Evolutionary conservation across 345 rosid genomes (phyloP).

Genomic region (Syzygium aromaticum): DNA sequence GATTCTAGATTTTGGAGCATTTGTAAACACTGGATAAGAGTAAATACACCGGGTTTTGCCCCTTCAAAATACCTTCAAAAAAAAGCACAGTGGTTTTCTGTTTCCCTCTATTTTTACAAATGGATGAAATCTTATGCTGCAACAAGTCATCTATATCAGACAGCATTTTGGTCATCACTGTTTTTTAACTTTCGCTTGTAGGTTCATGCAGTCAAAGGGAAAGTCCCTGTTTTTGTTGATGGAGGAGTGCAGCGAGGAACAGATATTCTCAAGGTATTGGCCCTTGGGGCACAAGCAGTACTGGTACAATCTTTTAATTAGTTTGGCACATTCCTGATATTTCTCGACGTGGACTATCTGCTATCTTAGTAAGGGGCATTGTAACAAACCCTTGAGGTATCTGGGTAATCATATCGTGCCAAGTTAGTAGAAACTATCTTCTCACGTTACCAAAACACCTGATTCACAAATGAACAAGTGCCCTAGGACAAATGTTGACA

Average conservation of each 20-base stretch:
- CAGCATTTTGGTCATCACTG: too few species aligned
- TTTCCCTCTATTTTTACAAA: too few species aligned
- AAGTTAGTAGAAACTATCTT: too few species aligned
- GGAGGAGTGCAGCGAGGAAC: constrained; percentile 87
- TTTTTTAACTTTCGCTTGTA: constrained; percentile 7
- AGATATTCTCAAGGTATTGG: constrained; percentile 78
- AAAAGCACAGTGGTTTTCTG: background rate
- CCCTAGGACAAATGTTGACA: too few species aligned
- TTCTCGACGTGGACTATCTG: too few species aligned
- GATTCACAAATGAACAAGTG: background rate
- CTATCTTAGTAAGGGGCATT: background rate
- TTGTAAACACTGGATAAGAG: background rate
- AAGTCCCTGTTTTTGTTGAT: constrained; percentile 64
- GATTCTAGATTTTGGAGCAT: background rate
- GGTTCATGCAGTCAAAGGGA: constrained; percentile 66
- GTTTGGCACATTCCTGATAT: too few species aligned
- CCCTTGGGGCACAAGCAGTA: constrained; percentile 83
- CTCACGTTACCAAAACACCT: too few species aligned
- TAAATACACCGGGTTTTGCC: background rate
- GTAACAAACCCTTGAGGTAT: background rate
- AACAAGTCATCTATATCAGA: background rate
- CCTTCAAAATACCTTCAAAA: background rate
- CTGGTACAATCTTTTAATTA: constrained; percentile 35
- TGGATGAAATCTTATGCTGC: background rate
- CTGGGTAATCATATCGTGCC: too few species aligned